Conservation (phyloP, 2,329 filamentous ascomycete genomes). For the Clonostachys rhizophaga region DNA sequence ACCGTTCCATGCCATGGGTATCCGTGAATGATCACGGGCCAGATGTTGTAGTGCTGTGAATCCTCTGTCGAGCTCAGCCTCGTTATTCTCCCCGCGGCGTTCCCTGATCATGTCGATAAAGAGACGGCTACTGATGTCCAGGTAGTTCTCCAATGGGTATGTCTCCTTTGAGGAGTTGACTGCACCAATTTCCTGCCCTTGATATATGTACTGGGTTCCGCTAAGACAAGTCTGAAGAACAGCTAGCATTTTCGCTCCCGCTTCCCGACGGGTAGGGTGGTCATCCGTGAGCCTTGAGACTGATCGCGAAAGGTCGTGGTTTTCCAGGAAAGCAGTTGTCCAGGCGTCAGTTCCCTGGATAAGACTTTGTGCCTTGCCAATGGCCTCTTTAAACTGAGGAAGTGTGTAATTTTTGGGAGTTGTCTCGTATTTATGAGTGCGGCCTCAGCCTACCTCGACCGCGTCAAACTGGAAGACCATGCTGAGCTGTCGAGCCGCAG, state of each 20-base stretch:
- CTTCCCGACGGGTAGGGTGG: slow-evolving; percentile 36
- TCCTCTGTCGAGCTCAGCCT: slow-evolving; percentile 25
- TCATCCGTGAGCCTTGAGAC: slow-evolving; percentile 51
- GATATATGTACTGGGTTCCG: slow-evolving; percentile 62
- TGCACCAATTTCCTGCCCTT: slow-evolving; percentile 64
- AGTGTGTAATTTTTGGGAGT: slow-evolving; percentile 36
- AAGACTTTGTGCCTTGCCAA: slow-evolving; percentile 45
- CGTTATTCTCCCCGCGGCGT: slow-evolving; percentile 15
- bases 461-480: slow-evolving; percentile 69
- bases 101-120: slow-evolving; percentile 23
- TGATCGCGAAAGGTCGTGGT: slow-evolving; percentile 58
- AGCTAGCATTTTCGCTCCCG: slow-evolving; percentile 54
- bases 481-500: slow-evolving; percentile 53
- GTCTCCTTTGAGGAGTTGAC: slow-evolving; percentile 49
- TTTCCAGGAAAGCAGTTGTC: slow-evolving; percentile 62
- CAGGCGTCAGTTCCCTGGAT: slow-evolving; percentile 51
- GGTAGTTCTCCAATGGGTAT: slow-evolving; percentile 52
- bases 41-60: slow-evolving; percentile 22
- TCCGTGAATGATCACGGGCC: slow-evolving; percentile 58
- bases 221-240: slow-evolving; percentile 44
- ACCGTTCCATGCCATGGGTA: slow-evolving; percentile 61
- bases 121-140: slow-evolving; percentile 43
- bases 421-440: slow-evolving; percentile 36
- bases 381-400: slow-evolving; percentile 38
- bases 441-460: slow-evolving; percentile 54